These are phyloP conservation scores for Salix exigua DNA, from an alignment of 345 rosid genomes.

Conservation along the genomic window DNA sequence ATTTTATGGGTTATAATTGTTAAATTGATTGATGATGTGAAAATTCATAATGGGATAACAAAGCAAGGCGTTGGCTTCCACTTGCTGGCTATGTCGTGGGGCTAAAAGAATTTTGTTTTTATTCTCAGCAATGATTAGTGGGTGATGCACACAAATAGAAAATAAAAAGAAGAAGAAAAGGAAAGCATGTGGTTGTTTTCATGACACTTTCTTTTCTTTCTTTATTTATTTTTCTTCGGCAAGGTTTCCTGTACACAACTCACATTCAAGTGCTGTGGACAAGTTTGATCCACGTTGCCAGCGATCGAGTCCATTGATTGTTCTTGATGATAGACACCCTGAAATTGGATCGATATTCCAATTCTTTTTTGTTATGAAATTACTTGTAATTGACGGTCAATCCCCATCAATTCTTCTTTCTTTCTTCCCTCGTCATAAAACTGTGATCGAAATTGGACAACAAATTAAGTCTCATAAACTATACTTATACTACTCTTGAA, in stretches of 20 bases:
- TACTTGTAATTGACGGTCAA: too few species aligned
- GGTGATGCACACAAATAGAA: conserved; percentile 11
- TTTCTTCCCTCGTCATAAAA: background rate
- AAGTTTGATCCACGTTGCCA: conserved; percentile 24
- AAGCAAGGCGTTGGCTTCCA: conserved; percentile 30
- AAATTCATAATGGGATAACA: conserved; percentile 11
- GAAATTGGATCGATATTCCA: background rate
- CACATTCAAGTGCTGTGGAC: conserved; percentile 6
- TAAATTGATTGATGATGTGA: conserved; percentile 3
- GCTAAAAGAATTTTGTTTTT: conserved; percentile 32
- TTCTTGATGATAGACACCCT: background rate
- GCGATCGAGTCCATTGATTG: too few species aligned
- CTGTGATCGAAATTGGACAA: too few species aligned
- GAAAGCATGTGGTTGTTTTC: conserved; percentile 28
- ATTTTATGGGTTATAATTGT: background rate
- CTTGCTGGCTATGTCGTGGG: conserved; percentile 30
- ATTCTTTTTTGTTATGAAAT: background rate
- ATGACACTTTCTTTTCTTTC: conserved; percentile 16
- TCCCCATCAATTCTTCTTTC: background rate
- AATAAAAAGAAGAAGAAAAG: background rate
- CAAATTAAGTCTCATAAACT: background rate
- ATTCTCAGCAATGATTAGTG: conserved; percentile 37
- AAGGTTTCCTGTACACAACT: background rate
- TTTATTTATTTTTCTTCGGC: background rate
- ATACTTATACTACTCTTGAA: background rate